phyloP scores from a whole-genome alignment of 1,284 basidiomycete species.

The Ustilago cynodontis region DNA sequence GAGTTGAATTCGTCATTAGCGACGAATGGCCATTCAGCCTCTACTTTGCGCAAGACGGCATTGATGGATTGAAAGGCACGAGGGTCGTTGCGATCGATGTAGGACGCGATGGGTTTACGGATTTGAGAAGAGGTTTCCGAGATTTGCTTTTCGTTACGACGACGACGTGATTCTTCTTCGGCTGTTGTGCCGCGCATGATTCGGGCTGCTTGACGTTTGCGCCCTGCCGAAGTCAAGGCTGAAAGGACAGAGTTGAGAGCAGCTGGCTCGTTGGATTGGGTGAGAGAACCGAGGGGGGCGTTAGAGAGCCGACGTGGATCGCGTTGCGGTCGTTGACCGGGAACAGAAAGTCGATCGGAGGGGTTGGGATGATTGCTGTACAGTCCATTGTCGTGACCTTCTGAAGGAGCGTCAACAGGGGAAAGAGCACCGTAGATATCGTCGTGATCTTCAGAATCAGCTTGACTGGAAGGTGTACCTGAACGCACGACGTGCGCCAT shows the following conservation, averaged over 20 bases:
- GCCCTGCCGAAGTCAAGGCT: slow-evolving; percentile 60
- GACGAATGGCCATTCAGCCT: slow-evolving; percentile 66
- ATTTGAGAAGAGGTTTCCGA: slow-evolving; percentile 42
- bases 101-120: slow-evolving; percentile 46
- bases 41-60: slow-evolving; percentile 68
- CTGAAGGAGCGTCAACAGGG: slow-evolving; percentile 46
- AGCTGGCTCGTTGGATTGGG: slow-evolving; percentile 51
- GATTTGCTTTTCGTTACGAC: slow-evolving; percentile 56
- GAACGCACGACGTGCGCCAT: slow-evolving; percentile 51
- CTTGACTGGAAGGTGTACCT: slow-evolving; percentile 36
- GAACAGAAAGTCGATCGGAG: slow-evolving; percentile 36
- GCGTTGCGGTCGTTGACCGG: slow-evolving; percentile 41
- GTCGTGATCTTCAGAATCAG: slow-evolving; percentile 48
- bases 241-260: slow-evolving; percentile 61
- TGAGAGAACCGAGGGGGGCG: slow-evolving; percentile 62
- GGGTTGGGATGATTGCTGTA: slow-evolving; percentile 32
- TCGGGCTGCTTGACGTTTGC: slow-evolving; percentile 63
- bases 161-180: slow-evolving; percentile 57
- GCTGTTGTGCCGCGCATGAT: slow-evolving; percentile 65
- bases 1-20: slow-evolving; percentile 67
- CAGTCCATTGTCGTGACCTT: slow-evolving; percentile 32
- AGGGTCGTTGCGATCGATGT: slow-evolving; percentile 55
- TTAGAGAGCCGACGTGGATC: slow-evolving; percentile 38
- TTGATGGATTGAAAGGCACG: slow-evolving; percentile 61
- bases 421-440: slow-evolving; percentile 60